Conservation (phyloP, 257 asterid species). For the Jaltomata sinuosa region DNA sequence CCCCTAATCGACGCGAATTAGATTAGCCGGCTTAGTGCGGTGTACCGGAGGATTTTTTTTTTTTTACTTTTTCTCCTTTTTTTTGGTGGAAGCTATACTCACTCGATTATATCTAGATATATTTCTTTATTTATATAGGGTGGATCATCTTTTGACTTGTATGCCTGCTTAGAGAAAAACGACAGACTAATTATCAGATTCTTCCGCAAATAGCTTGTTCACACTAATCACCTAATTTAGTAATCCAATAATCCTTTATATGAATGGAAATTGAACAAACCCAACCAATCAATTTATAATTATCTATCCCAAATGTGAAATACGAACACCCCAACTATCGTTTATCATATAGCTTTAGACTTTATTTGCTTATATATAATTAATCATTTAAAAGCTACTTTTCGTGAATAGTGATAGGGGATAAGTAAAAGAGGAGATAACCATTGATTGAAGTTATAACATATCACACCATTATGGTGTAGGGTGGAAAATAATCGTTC, state of each 20-base stretch:
- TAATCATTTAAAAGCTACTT: not conserved
- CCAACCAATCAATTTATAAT: not conserved
- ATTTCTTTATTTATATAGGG: not conserved
- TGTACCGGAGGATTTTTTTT: too few species aligned
- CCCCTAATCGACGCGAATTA: too few species aligned
- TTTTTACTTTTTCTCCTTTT: too few species aligned
- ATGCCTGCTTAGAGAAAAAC: not conserved
- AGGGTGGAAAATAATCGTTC: not conserved
- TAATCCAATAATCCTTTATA: not conserved
- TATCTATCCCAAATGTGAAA: not conserved
- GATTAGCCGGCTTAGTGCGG: too few species aligned
- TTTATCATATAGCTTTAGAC: not conserved
- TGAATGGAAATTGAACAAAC: not conserved
- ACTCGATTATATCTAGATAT: not conserved
- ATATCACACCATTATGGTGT: not conserved
- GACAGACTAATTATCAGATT: slow-evolving; percentile 12
- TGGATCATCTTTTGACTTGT: not conserved
- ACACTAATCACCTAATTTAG: not conserved
- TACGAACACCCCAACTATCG: not conserved
- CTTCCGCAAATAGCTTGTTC: slow-evolving; percentile 4
- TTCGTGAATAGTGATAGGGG: not conserved
- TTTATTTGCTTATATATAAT: not conserved
- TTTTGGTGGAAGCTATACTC: not conserved
- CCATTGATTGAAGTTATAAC: not conserved
- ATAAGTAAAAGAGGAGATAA: not conserved